Base-by-base conservation (phyloP, 768 basidiomycete genomes). In the Tephrocybe sp. region DNA sequence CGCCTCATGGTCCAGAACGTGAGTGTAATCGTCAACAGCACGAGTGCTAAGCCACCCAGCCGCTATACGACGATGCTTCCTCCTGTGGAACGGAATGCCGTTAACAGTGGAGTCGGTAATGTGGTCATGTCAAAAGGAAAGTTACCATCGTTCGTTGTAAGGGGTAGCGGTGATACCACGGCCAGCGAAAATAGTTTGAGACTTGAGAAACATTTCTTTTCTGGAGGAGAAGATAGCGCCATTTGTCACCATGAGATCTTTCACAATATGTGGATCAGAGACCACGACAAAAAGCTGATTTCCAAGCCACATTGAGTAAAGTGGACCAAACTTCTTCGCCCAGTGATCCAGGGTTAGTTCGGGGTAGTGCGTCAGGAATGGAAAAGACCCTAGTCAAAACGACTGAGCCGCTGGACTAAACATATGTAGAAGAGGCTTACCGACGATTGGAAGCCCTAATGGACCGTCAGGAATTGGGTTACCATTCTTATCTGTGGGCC, bases 231-330 rank as follows among this genome's bases (percentile, higher is more conserved):
- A 78, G 13, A 72, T 64, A 10, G 73, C 62, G 39, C 76, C 73
- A 40, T 76, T 74, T 19, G 68, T 69, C 19, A 77, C 70, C 57
- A 77, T 60, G 23, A 78, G 64, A 49, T 77, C 76, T 43, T 71
- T 71, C 0, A 68, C 75, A 10, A 77, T 66, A 19, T 65, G 62
- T 5, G 75, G 68, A 54, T 76, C 74, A 4, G 75, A 76, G 31
- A 79, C 51, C 35, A 76, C 62, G 43, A 79, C 67, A 55, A 77
- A 74, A 16, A 76, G 71, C 52, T 76, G 76, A 52, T 74, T 70
- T 14, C 77, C 77, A 17, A 79, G 66, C 68, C 68, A 73, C 45
- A 78, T 51, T 6, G 76, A 77, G 54, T 71, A 77, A 10, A 78
- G 48, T 0, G 73, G 61, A 0, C 77, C 77, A 48, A 67, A 77